Evolutionary conservation across 345 rosid genomes (phyloP).

Genomic region (Noccaea caerulescens): DNA sequence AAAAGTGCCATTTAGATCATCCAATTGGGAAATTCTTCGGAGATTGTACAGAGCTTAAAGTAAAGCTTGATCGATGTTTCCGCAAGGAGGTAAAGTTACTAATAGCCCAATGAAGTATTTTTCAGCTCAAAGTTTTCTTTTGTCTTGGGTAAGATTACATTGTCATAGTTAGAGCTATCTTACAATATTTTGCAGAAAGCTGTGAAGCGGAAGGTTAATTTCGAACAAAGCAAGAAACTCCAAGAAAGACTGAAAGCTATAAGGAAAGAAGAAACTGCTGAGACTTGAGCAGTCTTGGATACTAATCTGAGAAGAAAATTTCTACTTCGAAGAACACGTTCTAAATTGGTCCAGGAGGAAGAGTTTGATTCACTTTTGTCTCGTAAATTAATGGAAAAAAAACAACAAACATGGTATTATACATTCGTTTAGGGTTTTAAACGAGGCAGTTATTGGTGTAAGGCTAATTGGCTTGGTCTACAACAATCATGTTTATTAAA

Average conservation of each 20-base stretch:
- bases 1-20: conserved; percentile 85
- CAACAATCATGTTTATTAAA: too few relatives aligned
- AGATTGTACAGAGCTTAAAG: conserved; percentile 76
- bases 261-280: conserved; percentile 61
- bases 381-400: background rate
- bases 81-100: conserved; percentile 67
- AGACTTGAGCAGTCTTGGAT: conserved; percentile 32
- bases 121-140: background rate
- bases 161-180: conserved; percentile 21
- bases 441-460: too few relatives aligned
- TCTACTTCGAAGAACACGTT: background rate
- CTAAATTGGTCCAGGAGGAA: background rate
- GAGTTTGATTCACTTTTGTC: background rate
- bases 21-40: conserved; percentile 87
- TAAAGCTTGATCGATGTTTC: conserved; percentile 86
- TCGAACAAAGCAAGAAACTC: conserved; percentile 59
- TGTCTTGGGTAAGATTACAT: background rate
- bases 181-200: conserved; percentile 64
- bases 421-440: too few relatives aligned
- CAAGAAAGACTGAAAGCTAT: conserved; percentile 55
- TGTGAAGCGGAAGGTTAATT: conserved; percentile 83
- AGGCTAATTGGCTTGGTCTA: too few relatives aligned
- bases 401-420: too few relatives aligned
- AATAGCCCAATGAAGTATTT: background rate
- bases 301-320: background rate